Evolutionary conservation across 2,329 filamentous ascomycete species (phyloP), one percentile per base, ranked within the genome.

Genomic region (Knufia petricola): DNA sequence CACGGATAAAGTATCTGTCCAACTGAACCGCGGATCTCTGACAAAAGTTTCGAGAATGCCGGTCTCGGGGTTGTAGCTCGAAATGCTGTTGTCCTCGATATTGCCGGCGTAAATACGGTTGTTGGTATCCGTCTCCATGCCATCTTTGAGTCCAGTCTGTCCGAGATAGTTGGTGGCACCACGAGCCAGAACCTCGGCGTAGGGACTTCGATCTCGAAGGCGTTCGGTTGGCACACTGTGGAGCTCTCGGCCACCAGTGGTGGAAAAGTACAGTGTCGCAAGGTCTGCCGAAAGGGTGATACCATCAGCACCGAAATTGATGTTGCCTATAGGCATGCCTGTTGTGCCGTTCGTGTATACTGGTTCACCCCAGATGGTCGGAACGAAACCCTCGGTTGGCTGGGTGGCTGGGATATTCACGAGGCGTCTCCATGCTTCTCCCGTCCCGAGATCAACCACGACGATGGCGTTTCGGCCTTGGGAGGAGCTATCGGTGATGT

Each of bases 41-140:
- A 75, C 66, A 45, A 71, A 74, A 0, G 67, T 58, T 32, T 57
- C 53, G 15, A 69, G 63, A 0, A 66, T 69, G 4, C 67, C 71
- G 58, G 71, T 73, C 7, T 48, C 57, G 1, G 70, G 69, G 49
- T 72, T 69, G 58, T 69, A 76, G 13, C 70, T 63, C 19, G 63
- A 61, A 41, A 76, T 64, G 0, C 70, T 66, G 50, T 75, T 72
- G 43, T 70, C 65, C 60, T 77, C 74, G 52, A 70, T 67, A 48
- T 73, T 73, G 0, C 72, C 73, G 21, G 65, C 62, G 45, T 76
- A 77, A 21, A 77, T 66, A 42, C 69, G 61, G 0, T 66, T 68
- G 52, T 74, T 75, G 4, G 64, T 67, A 47, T 76, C 74, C 1
- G 69, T 74, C 58, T 77, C 73, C 39, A 75, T 66, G 0, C 74